Evolutionary conservation across 371 early-diverging fungal genomes (phyloP).

Genomic region (Apophysomyces sp.): DNA sequence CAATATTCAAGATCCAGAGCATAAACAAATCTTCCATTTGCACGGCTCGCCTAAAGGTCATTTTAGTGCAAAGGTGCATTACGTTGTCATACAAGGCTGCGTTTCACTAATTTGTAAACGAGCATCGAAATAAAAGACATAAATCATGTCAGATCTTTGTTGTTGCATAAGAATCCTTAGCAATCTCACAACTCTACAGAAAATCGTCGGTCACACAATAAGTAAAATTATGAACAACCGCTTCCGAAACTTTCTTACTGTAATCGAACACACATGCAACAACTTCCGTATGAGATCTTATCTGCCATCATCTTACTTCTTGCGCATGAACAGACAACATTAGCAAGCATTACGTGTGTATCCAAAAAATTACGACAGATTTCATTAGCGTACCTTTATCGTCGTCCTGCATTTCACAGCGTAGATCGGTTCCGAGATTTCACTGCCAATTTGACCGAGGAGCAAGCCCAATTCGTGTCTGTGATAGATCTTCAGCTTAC

Average conservation of each 20-base stretch:
- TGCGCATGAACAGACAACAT: not conserved
- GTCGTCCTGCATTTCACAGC: not conserved
- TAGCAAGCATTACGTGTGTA: not conserved
- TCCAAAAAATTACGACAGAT: not conserved
- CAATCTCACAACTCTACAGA: not conserved
- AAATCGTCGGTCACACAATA: not conserved
- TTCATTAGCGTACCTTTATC: constrained; percentile 4
- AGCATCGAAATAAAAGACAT: too few species aligned
- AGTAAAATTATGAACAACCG: too few species aligned
- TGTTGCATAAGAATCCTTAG: too few species aligned
- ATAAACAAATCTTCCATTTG: too few species aligned
- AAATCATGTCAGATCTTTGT: too few species aligned
- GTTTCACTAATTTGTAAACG: too few species aligned
- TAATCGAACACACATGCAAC: not conserved
- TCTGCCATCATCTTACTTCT: not conserved
- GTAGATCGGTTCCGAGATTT: constrained; percentile 2
- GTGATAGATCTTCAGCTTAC: constrained; percentile 9
- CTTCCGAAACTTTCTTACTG: not conserved
- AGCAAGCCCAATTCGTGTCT: not conserved
- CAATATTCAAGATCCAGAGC: too few species aligned
- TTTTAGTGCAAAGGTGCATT: too few species aligned
- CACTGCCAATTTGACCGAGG: not conserved
- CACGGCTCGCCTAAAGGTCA: too few species aligned
- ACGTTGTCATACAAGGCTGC: too few species aligned
- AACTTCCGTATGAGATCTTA: not conserved